These are phyloP conservation scores for Mesembryanthemum crystallinum DNA, from an alignment of 148 eudicot genomes.

Conservation along the genomic window DNA sequence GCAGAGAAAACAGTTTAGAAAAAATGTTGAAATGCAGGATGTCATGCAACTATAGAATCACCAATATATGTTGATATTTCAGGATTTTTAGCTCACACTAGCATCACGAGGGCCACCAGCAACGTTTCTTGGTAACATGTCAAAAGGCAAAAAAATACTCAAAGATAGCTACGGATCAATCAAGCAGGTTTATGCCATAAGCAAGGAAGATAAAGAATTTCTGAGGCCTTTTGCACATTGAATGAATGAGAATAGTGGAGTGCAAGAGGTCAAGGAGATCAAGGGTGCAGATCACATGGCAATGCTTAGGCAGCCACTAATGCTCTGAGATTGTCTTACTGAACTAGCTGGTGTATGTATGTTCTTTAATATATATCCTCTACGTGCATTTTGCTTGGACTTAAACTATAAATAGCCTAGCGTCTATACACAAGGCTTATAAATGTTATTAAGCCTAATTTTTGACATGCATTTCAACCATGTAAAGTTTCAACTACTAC, in stretches of 20 bases:
- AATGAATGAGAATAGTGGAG: constrained; percentile 36
- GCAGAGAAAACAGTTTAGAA: neutral
- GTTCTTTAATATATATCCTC: neutral
- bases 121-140: constrained; percentile 14
- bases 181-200: constrained; percentile 33
- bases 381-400: too few relatives aligned
- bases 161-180: constrained; percentile 40
- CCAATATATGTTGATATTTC: neutral
- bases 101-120: constrained; percentile 33
- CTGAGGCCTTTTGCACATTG: constrained; percentile 29
- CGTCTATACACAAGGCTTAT: neutral
- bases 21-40: neutral
- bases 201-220: constrained; percentile 33
- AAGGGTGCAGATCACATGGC: constrained; percentile 48
- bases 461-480: neutral
- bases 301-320: constrained; percentile 41
- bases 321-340: constrained; percentile 31
- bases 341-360: constrained; percentile 26
- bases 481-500: neutral
- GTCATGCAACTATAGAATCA: neutral
- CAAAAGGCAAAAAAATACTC: constrained; percentile 29
- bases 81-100: constrained; percentile 40
- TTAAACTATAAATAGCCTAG: neutral
- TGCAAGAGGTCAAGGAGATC: constrained; percentile 45
- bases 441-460: neutral